Percentiles rank a stretch among this genome's conserved stretches.
phyloP scores from a whole-genome alignment of 208 protist genomes.

The Tritrichomonas musculus region DNA sequence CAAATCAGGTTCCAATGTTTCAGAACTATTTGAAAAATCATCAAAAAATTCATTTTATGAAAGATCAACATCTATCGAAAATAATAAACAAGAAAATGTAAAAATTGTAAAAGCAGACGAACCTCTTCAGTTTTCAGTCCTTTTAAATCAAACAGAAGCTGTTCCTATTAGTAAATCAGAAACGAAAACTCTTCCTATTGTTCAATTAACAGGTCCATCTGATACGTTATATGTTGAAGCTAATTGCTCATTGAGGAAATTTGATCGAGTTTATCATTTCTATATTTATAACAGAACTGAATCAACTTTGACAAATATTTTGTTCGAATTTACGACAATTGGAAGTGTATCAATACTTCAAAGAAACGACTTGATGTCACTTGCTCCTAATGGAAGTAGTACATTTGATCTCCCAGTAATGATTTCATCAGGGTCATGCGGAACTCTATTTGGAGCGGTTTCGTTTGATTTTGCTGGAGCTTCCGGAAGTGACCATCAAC shows the following conservation, averaged over 20 bases:
- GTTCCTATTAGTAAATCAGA: not conserved
- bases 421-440: not conserved
- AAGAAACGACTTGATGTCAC: not conserved
- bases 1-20: not conserved
- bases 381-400: not conserved
- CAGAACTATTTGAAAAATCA: not conserved
- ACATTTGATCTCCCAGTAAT: not conserved
- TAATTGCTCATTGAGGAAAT: not conserved
- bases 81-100: not conserved
- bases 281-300: not conserved
- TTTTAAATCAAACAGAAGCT: not conserved
- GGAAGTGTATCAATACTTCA: not conserved
- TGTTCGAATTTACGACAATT: not conserved
- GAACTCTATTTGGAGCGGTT: not conserved
- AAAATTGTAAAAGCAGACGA: not conserved
- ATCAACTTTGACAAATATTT: not conserved
- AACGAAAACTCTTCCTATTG: not conserved
- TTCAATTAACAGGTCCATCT: not conserved
- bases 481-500: not conserved
- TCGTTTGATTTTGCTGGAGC: conserved; percentile 13
- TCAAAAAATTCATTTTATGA: not conserved
- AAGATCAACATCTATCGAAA: not conserved
- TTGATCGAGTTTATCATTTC: not conserved
- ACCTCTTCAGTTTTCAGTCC: not conserved
- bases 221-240: conserved; percentile 24